phyloP scores from a whole-genome alignment of 2,329 filamentous ascomycete genomes.

The Ophiostoma piceae region DNA sequence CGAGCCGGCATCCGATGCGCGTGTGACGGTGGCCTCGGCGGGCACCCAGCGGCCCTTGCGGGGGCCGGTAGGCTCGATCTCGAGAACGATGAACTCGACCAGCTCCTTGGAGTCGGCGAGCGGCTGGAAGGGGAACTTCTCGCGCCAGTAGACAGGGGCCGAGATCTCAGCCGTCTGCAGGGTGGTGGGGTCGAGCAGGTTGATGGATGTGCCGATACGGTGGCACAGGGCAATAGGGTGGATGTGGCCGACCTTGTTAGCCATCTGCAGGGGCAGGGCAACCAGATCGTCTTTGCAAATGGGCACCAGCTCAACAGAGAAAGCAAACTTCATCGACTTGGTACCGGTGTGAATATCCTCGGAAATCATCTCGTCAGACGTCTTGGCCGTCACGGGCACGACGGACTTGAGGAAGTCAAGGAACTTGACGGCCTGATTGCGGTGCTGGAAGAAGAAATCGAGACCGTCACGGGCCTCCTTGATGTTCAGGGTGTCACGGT shows the following conservation, averaged over 20 bases:
- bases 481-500: conserved; percentile 89
- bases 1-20: conserved; percentile 75
- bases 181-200: conserved; percentile 83
- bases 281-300: conserved; percentile 97
- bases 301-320: conserved; percentile 80
- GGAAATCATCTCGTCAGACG: conserved; percentile 69
- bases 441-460: conserved; percentile 87
- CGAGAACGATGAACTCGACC: conserved; percentile 89
- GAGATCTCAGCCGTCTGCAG: conserved; percentile 86
- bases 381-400: conserved; percentile 55
- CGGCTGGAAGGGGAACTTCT: conserved; percentile 65
- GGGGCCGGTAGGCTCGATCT: conserved; percentile 74
- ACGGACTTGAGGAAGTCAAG: conserved; percentile 76
- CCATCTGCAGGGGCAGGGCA: conserved; percentile 83
- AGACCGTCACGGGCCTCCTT: conserved; percentile 94
- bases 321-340: conserved; percentile 93
- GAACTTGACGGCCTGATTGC: conserved; percentile 79
- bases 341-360: conserved; percentile 86
- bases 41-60: conserved; percentile 77
- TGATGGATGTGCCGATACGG: conserved; percentile 81
- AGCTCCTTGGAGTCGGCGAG: conserved; percentile 80
- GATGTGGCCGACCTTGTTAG: conserved; percentile 83
- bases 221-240: conserved; percentile 80
- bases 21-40: conserved; percentile 81
- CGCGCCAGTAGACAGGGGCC: conserved; percentile 78